These are phyloP conservation scores for Zygoascus flipseniorum DNA, from an alignment of 805 yeast genomes.

Conservation along the genomic window DNA sequence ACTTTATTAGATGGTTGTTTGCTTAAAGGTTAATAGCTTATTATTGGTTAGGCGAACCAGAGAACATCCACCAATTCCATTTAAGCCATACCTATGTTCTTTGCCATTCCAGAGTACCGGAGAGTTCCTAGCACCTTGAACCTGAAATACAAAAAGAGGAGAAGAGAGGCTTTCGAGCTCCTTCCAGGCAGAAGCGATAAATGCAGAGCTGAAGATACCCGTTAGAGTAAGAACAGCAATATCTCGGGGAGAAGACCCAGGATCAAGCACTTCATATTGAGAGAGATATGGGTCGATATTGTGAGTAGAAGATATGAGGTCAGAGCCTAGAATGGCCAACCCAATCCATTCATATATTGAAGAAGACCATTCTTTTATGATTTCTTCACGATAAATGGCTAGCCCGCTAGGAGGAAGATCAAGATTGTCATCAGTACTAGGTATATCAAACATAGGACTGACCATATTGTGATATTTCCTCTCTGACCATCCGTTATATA, in stretches of 20 bases:
- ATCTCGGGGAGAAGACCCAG: neutral
- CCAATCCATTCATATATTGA: slow-evolving; percentile 18
- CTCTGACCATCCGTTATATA: neutral
- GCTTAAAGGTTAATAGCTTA: slow-evolving; percentile 2
- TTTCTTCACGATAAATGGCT: slow-evolving; percentile 3
- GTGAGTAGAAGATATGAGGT: slow-evolving; percentile 6
- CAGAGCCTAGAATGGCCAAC: slow-evolving; percentile 13
- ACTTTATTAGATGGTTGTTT: neutral
- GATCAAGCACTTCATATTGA: slow-evolving; percentile 10
- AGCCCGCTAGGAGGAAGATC: neutral
- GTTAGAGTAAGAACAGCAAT: slow-evolving; percentile 2
- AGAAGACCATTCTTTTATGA: slow-evolving; percentile 13
- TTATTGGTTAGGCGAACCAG: slow-evolving; percentile 1
- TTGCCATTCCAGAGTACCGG: slow-evolving; percentile 17
- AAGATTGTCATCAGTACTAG: neutral
- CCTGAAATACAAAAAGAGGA: slow-evolving; percentile 3
- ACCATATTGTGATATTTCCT: neutral
- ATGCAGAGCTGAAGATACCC: neutral
- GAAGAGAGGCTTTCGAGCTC: neutral
- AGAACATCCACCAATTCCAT: neutral
- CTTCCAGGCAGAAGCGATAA: neutral
- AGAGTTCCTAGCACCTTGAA: slow-evolving; percentile 11
- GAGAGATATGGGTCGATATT: slow-evolving; percentile 12
- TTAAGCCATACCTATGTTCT: slow-evolving; percentile 11
- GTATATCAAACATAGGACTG: neutral